Evolutionary conservation across 2,329 filamentous ascomycete genomes (phyloP), one percentile per base, ranked within the genome.

Genomic region (Diaporthe amygdali): DNA sequence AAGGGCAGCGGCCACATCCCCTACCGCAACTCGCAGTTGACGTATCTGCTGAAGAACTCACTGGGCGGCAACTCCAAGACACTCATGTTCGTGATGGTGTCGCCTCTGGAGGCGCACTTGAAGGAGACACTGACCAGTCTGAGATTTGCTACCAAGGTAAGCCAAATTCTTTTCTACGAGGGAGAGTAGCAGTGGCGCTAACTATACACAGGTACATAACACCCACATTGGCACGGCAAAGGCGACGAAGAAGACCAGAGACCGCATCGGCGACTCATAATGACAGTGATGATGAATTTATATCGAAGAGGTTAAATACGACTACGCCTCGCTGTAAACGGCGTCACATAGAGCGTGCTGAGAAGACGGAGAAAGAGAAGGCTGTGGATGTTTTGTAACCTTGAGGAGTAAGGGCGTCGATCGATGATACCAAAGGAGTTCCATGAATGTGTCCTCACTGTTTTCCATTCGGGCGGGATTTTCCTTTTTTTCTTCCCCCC

Each of bases 51-150:
- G 46, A 94, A 98, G 89, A 97, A 96, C 79, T 97, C 94, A 3
- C 86, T 99, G 9, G 96, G 96, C 5, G 96, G 96, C 20, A 98
- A 97, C 81, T 96, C 93, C 76, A 97, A 98, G 84, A 99, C 96
- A 0, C 91, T 99, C 77, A 99, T 99, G 96, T 97, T 99, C 81
- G 94, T 98, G 80, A 98, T 98, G 95, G 93, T 97, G 70, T 96
- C 93, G 76, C 96, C 96, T 41, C 85, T 98, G 71, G 94, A 97
- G 84, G 93, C 91, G 7, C 96, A 98, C 84, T 85, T 98, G 74
- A 93, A 92, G 78, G 96, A 99, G 86, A 98, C 95, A 3, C 86
- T 98, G 79, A 97, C 95, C 54, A 98, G 95, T 86, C 86, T 99
- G 81, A 93, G 96, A 78, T 99, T 99, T 82, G 96, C 96, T 20